Evolutionary conservation across 2,329 filamentous ascomycete genomes (phyloP), one percentile per base, ranked within the genome.

Genomic region (Alternaria sp.): DNA sequence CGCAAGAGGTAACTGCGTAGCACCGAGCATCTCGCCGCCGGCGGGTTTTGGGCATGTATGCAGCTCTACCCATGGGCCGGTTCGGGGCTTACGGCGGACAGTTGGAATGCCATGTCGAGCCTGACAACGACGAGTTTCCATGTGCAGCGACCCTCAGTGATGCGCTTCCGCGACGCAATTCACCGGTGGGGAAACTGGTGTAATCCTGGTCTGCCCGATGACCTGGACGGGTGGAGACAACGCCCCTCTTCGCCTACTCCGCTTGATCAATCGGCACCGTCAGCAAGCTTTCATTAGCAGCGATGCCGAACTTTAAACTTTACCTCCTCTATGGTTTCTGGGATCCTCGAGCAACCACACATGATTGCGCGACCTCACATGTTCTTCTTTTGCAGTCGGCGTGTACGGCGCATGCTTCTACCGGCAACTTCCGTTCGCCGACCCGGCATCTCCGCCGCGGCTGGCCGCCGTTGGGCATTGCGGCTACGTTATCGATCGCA

Each of bases 191-290:
- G 52, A 44, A 18, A n/a, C 34, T 44, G 28, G 59, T 38, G 45
- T 57, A 63, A 65, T 34, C 44, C 57, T 48, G 50, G 45, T 46
- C 38, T 52, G 57, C 63, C 67, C 69, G 62, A 63, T 64, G 60
- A 69, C 66, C 64, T 70, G 70, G 69, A 54, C 56, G 45, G 45
- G 59, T 66, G 62, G 60, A 59, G 54, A 62, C 61, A 41, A 46
- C 53, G 59, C 65, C 67, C 59, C 64, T 61, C 62, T 34, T 61
- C 57, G 61, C 67, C 65, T 69, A 52, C 63, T 57, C 61, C 59
- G 54, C 61, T 63, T 51, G 45, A 44, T 67, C 62, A 68, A 62
- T 67, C 59, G 64, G 54, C 54, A 65, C 41, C 52, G 48, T 46
- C 59, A 64, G 46, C 55, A 54, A 50, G 32, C 46, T 38, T 36